Conservation (phyloP, 805 yeast species). For the Kodamaea fukazawae region DNA sequence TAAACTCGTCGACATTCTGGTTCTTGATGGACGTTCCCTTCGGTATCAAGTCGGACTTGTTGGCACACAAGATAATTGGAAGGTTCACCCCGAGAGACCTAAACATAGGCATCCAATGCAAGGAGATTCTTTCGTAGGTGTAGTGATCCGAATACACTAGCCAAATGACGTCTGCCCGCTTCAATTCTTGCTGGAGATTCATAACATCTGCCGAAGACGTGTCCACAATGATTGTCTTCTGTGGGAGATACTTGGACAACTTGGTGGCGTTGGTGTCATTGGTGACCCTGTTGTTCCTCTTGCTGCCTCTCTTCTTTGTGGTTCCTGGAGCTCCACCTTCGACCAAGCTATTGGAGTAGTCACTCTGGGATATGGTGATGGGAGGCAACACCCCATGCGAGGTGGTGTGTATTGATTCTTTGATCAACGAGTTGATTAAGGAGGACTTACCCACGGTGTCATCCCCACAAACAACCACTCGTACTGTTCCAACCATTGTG, state of each 20-base stretch:
- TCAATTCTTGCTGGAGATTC: constrained; percentile 64
- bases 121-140: constrained; percentile 85
- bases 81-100: constrained; percentile 90
- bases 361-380: constrained; percentile 69
- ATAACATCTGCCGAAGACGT: constrained; percentile 67
- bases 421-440: constrained; percentile 73
- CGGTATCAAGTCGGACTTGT: constrained; percentile 58
- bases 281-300: not conserved
- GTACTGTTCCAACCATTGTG: constrained; percentile 26
- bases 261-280: constrained; percentile 1
- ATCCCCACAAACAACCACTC: constrained; percentile 93
- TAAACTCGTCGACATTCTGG: constrained; percentile 68
- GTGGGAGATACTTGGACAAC: constrained; percentile 34
- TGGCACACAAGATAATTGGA: constrained; percentile 89
- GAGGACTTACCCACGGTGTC: constrained; percentile 86
- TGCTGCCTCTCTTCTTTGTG: constrained; percentile 4
- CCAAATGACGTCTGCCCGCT: constrained; percentile 89
- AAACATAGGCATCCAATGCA: constrained; percentile 93
- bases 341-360: constrained; percentile 46
- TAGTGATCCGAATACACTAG: constrained; percentile 92
- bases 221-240: constrained; percentile 71
- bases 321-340: not conserved
- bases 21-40: constrained; percentile 46
- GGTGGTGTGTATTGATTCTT: constrained; percentile 58
- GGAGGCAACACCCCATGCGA: constrained; percentile 60